Conservation (phyloP, 495 filamentous ascomycete genomes). For the Chlorociboria aeruginascens region DNA sequence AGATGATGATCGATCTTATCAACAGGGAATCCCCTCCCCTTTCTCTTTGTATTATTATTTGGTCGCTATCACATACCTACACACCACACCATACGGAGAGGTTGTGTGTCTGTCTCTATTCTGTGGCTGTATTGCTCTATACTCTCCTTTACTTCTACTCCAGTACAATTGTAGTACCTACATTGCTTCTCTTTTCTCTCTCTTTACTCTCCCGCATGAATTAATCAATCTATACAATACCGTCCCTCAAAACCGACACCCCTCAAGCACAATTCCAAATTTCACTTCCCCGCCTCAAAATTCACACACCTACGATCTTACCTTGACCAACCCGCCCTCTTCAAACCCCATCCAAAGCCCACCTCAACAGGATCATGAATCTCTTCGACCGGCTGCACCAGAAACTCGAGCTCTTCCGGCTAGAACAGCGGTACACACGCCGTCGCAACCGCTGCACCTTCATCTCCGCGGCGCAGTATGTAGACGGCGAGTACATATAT, state of each 20-base stretch:
- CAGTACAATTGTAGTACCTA: background rate
- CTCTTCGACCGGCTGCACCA: constrained; percentile 40
- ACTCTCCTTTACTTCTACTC: background rate
- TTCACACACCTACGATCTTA: background rate
- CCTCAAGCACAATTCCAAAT: background rate
- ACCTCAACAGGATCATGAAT: constrained; percentile 9
- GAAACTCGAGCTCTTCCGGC: constrained; percentile 76
- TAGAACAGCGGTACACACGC: constrained; percentile 85
- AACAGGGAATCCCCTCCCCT: too few relatives aligned
- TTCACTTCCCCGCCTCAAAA: background rate
- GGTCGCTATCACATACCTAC: too few relatives aligned
- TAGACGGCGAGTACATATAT: constrained; percentile 87
- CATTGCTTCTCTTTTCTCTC: background rate
- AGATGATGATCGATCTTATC: too few relatives aligned
- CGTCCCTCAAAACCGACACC: background rate
- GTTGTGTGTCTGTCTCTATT: background rate
- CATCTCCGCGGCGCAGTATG: constrained; percentile 73
- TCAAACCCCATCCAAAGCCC: background rate
- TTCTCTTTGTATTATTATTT: too few relatives aligned
- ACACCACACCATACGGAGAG: too few relatives aligned
- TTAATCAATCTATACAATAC: background rate
- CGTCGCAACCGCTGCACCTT: constrained; percentile 73
- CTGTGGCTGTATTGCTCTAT: background rate
- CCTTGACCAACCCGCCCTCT: background rate
- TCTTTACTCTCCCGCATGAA: background rate